Evolutionary conservation across 2,329 filamentous ascomycete species (phyloP), one percentile per base, ranked within the genome.

Genomic region (Phoma herbarum): DNA sequence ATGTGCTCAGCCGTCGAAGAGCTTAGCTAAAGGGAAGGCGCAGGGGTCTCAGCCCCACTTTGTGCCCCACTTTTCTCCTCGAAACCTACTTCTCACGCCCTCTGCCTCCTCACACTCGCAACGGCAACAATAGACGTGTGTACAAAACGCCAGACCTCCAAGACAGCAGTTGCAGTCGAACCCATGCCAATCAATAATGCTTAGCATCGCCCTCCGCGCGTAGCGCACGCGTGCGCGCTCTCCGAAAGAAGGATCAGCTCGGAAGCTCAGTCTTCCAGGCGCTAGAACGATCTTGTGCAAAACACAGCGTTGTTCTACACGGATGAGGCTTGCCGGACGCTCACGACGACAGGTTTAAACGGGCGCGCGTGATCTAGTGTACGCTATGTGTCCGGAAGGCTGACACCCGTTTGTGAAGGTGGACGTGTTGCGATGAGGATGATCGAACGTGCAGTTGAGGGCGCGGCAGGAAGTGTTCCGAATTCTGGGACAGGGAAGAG

Each of bases 401-500:
- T 42, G 26, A 6, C 11, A 28, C 28, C 54, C 54, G 54, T 37
- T 31, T 22, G 28, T 42, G 39, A 43, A 23, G 22, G 16, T 35
- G 23, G 31, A 47, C 14, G 31, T 42, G 29, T 45, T 16, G 37
- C 31, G 45, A 29, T 37, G 53, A 37, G 29, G 31, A 39, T 42
- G 46, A 44, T 56, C 33, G 25, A 23, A 31, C n/a, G 46, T 35
- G 23, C 18, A 37, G 12, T 11, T 20, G 49, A 52, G 49, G 35
- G 49, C 55, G 56, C 56, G 56, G 56, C 56, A 58, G 18, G 10
- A 28, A 16, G 44, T 49, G 56, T 58, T 58, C 49, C 56, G 49
- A 28, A 58, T 52, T 52, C 4, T 55, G 52, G 42, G 43, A 52
- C 12, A 25, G 48, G 54, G 26, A 57, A n/a, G 54, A 51, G 33